Base-by-base conservation (phyloP, 441 rosid genomes). In the Erodium trifolium region DNA sequence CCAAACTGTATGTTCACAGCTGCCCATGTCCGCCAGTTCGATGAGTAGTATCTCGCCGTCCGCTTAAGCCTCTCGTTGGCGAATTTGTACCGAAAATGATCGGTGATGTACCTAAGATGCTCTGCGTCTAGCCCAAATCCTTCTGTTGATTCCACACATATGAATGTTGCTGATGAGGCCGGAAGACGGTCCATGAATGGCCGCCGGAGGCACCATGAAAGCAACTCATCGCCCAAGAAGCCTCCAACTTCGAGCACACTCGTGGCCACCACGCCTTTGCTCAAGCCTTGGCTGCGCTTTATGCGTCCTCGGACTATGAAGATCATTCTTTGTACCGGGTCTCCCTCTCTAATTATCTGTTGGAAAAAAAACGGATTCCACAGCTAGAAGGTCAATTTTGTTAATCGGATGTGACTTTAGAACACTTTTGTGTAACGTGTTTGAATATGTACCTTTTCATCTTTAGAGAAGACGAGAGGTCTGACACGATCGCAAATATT, bases 21-120 rank as follows among this genome's bases (percentile, higher is more conserved):
- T 4, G 91, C 93, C 93, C 93, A 85, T 1, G 88, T 86, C 63
- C 93, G 68, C 89, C 93, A 86, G 70, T 86, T 86, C 0, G 93
- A 88, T 1, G 93, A 88, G 74, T 83, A 88, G 71, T 88, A 88
- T 75, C 93, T 83, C 0, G 86, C 88, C 3, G 81, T 84, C 63
- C 91, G 67, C 82, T 86, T 88, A 0, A 86, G 86, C 76, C 84
- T 77, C 73, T 82, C 87, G 3, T 81, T 85, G 10, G 85, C 85
- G 37, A 88, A 86, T 76, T 76, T 86, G 84, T 86, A 88, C 47
- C 89, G 75, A 72, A 88, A 88, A 66, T 88, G 90, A 39, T 86
- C 90, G 0, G 93, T 83, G 34, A 86, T 80, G 85, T 86, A 86
- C 55, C 75, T 75, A 2, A 88, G 80, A 79, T 81, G 64, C 34